Conservation (phyloP, 768 basidiomycete genomes). For the Hypholoma fasciculare region DNA sequence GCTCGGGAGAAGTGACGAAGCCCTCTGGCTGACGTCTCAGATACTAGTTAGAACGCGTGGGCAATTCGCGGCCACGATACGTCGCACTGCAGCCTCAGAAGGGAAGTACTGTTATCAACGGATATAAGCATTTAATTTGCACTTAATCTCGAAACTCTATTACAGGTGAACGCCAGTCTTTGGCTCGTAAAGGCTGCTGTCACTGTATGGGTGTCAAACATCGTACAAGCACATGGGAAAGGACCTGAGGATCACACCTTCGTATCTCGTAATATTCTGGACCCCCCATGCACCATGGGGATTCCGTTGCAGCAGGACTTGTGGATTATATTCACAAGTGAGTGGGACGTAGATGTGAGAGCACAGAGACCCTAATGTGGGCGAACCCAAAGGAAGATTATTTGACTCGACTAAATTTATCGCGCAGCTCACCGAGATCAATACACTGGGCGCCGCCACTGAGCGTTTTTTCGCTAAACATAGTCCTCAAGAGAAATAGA, state of each 20-base stretch:
- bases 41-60: conserved; percentile 1
- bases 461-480: not conserved
- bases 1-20: conserved; percentile 11
- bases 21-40: conserved; percentile 2
- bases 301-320: too few species aligned
- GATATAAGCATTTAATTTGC: conserved; percentile 5
- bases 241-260: conserved; percentile 7
- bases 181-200: not conserved
- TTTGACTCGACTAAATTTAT: not conserved
- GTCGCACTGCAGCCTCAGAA: not conserved
- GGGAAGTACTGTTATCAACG: conserved; percentile 6
- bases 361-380: too few species aligned
- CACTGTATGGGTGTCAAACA: not conserved
- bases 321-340: too few species aligned
- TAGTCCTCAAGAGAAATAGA: not conserved
- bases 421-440: not conserved
- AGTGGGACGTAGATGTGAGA: too few species aligned
- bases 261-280: not conserved
- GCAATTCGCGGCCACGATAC: conserved; percentile 4
- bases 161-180: not conserved
- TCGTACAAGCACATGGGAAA: not conserved
- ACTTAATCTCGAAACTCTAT: conserved; percentile 1
- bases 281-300: too few species aligned
- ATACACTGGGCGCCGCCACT: not conserved
- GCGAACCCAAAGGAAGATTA: not conserved